Evolutionary conservation across 108 stramenopile genomes (phyloP), one percentile per base, ranked within the genome.

Genomic region (Nitzschia sp.): DNA sequence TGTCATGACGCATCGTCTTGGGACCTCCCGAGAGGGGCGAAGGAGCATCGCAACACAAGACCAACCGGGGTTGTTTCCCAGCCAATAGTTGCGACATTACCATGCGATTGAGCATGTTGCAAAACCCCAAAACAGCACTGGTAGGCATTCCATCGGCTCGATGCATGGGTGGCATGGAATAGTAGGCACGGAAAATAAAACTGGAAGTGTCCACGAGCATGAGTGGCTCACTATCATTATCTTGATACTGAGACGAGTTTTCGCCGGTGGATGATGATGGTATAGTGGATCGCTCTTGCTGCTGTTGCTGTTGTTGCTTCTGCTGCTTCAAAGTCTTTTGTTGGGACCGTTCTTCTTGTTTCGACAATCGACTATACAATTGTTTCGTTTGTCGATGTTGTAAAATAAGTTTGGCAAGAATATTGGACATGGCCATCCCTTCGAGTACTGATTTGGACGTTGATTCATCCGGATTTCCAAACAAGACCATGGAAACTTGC

Each of bases 141-240:
- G 81, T 77, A 2, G 95, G 95, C 56, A 81, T 87, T 1, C 92
- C 95, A 71, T 96, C 92, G 9, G 75, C 50, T 45, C 89, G 80
- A 77, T 93, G 92, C 45, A 96, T 65, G 19, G 91, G 85, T 55
- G 92, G 95, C 74, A 92, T 90, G 26, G 86, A 80, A 78, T 90
- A 84, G 56, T 92, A 96, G 8, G 92, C 81, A 17, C 95, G 85
- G 73, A 85, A 94, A 45, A 96, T 93, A 64, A 87, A 91, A 26
- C 89, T 84, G 1, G 92, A 92, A 30, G 91, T 88, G 68, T 96
- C 95, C 34, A 96, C 77, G 13, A 96, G 72, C 22, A 92, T 53
- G 25, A 95, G 68, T 16, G 87, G 85, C 68, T 90, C 85, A 22
- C 63, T 17, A 52, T 50, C 35, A 19, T 19, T 11, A 33, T 53